Evolutionary conservation across 2,329 filamentous ascomycete species (phyloP).

Genomic region (Pseudocercospora pini-densiflorae): DNA sequence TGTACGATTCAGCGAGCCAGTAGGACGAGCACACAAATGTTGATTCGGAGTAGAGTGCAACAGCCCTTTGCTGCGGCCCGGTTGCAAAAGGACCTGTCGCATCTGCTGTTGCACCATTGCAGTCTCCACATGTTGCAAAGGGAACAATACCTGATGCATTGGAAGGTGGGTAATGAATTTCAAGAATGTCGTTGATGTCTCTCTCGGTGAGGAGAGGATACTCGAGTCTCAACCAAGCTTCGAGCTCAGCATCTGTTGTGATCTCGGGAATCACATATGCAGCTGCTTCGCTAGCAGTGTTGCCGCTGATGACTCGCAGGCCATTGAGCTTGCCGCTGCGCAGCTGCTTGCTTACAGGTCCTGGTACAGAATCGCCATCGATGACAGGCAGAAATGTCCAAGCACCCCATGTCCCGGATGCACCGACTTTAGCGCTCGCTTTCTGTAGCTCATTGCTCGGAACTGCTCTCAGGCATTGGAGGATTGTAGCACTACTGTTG

Average conservation of each 20-base stretch:
- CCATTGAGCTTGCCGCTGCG: conserved; percentile 44
- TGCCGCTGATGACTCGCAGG: conserved; percentile 43
- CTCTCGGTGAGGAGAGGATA: conserved; percentile 48
- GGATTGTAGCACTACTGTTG: conserved; percentile 36
- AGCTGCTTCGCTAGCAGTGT: conserved; percentile 58
- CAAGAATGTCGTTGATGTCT: conserved; percentile 45
- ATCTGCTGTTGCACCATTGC: conserved; percentile 51
- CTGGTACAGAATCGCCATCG: conserved; percentile 46
- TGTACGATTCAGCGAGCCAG: conserved; percentile 55
- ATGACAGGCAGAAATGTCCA: conserved; percentile 50
- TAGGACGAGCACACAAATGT: conserved; percentile 59
- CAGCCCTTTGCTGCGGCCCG: conserved; percentile 45
- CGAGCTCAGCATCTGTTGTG: conserved; percentile 46
- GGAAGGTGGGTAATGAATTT: conserved; percentile 43
- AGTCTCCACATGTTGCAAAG: conserved; percentile 35
- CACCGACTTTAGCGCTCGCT: conserved; percentile 43
- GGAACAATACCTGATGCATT: conserved; percentile 27
- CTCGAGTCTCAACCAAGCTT: conserved; percentile 44
- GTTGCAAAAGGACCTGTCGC: conserved; percentile 50
- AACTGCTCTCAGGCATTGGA: conserved; percentile 47
- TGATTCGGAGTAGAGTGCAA: conserved; percentile 60
- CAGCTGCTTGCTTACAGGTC: conserved; percentile 45
- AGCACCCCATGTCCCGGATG: conserved; percentile 43
- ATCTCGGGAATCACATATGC: conserved; percentile 53
- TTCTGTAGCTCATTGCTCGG: conserved; percentile 45